A percentile compares a stretch with the other conserved stretches of the same genome.
Conservation (phyloP, 768 basidiomycete species). For the Boletus huronensis region DNA sequence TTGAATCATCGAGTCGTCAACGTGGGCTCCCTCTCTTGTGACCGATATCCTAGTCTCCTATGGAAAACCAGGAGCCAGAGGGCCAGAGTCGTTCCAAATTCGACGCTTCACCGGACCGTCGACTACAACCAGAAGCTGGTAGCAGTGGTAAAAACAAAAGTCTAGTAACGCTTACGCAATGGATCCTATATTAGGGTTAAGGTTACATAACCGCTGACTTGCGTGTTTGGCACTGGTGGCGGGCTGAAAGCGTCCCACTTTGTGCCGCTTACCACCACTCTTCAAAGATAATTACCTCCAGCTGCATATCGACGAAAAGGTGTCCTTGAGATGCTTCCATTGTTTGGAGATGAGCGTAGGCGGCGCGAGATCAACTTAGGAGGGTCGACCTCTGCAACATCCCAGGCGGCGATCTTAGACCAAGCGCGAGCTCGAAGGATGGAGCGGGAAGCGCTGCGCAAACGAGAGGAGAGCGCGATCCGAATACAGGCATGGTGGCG, state of each 20-base stretch:
- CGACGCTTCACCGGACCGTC: too few relatives aligned
- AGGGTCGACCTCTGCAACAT: conserved; percentile 50
- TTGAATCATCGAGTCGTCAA: too few relatives aligned
- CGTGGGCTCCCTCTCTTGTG: too few relatives aligned
- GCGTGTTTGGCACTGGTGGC: not conserved
- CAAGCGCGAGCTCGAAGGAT: conserved; percentile 57
- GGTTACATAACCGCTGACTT: not conserved
- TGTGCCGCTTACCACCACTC: not conserved
- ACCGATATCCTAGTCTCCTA: too few relatives aligned
- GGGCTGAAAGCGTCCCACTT: not conserved
- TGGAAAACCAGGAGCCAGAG: not conserved
- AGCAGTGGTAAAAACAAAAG: too few relatives aligned
- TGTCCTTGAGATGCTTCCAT: conserved; percentile 33
- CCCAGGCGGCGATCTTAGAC: conserved; percentile 56
- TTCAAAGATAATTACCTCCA: not conserved
- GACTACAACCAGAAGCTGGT: too few relatives aligned
- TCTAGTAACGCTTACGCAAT: not conserved
- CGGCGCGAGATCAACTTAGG: conserved; percentile 75
- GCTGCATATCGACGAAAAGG: not conserved
- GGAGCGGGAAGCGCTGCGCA: conserved; percentile 54
- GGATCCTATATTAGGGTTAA: not conserved
- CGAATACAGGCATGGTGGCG: conserved; percentile 73
- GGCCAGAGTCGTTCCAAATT: not conserved
- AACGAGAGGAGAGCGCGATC: conserved; percentile 54
- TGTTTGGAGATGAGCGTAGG: conserved; percentile 49